Evolutionary conservation across 225 moss, liverwort and hornwort species (phyloP).

Genomic region (Climacium dendroides): DNA sequence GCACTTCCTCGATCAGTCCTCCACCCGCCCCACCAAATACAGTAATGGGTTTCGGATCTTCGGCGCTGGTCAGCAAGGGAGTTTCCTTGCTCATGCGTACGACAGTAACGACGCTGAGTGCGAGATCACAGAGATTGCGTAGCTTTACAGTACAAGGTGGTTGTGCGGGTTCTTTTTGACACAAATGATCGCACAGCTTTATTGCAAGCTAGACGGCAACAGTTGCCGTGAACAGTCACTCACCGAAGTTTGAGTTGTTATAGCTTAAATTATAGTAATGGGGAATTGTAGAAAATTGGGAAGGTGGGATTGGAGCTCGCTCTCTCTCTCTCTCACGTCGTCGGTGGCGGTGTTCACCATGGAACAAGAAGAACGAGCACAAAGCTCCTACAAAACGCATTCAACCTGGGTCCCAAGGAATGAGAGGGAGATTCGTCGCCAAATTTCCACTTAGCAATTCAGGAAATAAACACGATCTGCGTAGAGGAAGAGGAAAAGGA

Average conservation of each 20-base stretch:
- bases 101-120: no score
- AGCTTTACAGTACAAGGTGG: no score
- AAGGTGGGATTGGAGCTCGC: background rate
- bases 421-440: background rate
- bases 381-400: background rate
- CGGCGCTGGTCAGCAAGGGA: background rate
- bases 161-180: no score
- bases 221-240: no score
- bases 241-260: background rate
- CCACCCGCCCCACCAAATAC: no score
- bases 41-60: background rate
- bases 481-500: no score
- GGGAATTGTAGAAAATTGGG: background rate
- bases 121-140: no score
- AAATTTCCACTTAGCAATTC: background rate
- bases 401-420: background rate
- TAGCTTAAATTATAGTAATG: background rate
- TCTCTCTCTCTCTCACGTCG: no score
- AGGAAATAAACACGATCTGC: no score
- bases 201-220: background rate
- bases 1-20: no score
- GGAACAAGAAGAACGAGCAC: background rate
- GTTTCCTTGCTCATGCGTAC: no score
- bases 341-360: background rate
- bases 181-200: background rate